Percentiles rank a stretch among this genome's conserved stretches.
These are phyloP conservation scores for Gnaphalium uliginosum DNA, from an alignment of 129 eudicot genomes.

Conservation along the genomic window DNA sequence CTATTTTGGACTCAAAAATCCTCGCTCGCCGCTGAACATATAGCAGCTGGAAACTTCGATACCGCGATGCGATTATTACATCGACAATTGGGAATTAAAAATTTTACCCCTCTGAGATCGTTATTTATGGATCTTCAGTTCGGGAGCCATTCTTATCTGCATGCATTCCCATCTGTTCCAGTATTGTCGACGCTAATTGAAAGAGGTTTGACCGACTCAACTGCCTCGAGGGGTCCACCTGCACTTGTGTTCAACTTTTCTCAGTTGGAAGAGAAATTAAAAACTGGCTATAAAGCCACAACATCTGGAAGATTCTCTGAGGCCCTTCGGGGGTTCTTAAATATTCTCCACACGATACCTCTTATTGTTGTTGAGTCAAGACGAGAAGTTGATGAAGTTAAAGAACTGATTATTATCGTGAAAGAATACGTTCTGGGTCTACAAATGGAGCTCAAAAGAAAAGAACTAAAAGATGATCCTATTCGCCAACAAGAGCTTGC, in stretches of 20 bases:
- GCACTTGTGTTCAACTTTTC: slow-evolving; percentile 46
- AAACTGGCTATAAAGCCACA: slow-evolving; percentile 42
- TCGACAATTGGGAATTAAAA: slow-evolving; percentile 57
- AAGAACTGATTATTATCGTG: slow-evolving; percentile 41
- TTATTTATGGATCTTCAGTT: slow-evolving; percentile 45
- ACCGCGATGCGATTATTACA: slow-evolving; percentile 57
- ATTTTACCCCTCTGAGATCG: slow-evolving; percentile 43
- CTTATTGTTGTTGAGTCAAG: slow-evolving; percentile 51
- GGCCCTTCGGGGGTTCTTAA: slow-evolving; percentile 41
- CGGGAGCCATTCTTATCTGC: slow-evolving; percentile 45
- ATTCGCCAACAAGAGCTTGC: slow-evolving; percentile 55
- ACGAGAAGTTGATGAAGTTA: slow-evolving; percentile 55
- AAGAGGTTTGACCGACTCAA: slow-evolving; percentile 44
- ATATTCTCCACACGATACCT: slow-evolving; percentile 50
- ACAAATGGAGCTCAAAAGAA: slow-evolving; percentile 48
- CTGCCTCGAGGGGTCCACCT: slow-evolving; percentile 38
- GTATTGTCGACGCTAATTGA: slow-evolving; percentile 41
- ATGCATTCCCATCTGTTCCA: slow-evolving; percentile 41
- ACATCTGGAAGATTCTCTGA: slow-evolving; percentile 46
- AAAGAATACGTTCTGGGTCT: slow-evolving; percentile 55
- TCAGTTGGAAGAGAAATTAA: slow-evolving; percentile 49
- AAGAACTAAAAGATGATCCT: slow-evolving; percentile 32
- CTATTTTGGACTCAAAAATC: slow-evolving; percentile 62
- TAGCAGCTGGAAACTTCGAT: slow-evolving; percentile 65
- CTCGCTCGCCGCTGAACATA: slow-evolving; percentile 57